Base-by-base conservation (phyloP, 306 rosid species). In the Parietaria judaica region DNA sequence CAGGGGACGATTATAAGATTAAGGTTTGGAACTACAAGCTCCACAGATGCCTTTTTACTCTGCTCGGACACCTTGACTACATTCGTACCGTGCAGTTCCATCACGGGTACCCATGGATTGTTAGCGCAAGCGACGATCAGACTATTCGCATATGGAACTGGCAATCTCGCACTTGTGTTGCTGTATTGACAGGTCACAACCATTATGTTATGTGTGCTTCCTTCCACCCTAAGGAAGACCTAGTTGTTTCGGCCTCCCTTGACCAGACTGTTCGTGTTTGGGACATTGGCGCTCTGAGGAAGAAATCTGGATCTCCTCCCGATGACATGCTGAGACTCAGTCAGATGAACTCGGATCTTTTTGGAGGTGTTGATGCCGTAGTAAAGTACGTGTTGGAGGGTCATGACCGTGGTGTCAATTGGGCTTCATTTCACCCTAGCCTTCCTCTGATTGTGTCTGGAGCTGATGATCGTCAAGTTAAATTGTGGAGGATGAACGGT, bases 1-100 rank as follows among this genome's bases (percentile, higher is more conserved):
- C 89, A 91, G 97, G 97, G 80, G 97, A 91, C 70, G 97, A 91
- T 73, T 91, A 91, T 86, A 91, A 91, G 81, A 91, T 91, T 75
- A 91, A 91, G 68, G 97, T 91, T 56, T 91, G 97, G 97, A 91
- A 91, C 87, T 91, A 91, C 79, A 91, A 91, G 89, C 74, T 86
- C 81, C 97, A 91, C 48, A 79, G 96, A 71, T 91, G 96, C 72
- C 80, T 91, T 66, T 91, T 91, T 78, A 87, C 97, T 51, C 96
- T 91, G 65, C 82, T 91, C 44, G 97, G 97, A 58, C 97, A 91
- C 76, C 97, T 91, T 64, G 97, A 91, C 78, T 87, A 91, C 66
- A 91, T 91, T 14, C 97, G 97, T 17, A 91, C 97, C 0, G 96
- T 91, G 68, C 97, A 91, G 73, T 91, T 90, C 83, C 97, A 91